phyloP scores from a whole-genome alignment of 441 rosid genomes.

The Populus hybrid region DNA sequence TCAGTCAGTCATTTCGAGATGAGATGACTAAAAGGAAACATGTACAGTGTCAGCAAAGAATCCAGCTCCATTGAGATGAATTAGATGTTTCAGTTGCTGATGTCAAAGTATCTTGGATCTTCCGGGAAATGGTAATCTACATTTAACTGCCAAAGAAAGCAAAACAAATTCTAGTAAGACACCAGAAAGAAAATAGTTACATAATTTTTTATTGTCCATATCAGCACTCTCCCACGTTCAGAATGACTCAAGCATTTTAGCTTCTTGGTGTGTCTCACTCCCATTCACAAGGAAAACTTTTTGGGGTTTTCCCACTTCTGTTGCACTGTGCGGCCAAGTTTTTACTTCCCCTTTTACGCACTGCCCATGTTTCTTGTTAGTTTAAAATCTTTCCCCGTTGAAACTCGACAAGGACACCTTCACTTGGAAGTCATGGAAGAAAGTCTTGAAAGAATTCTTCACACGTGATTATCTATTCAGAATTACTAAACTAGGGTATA shows the following conservation, averaged over 20 bases:
- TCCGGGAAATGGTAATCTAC: slow-evolving; percentile 92
- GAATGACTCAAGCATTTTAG: not conserved
- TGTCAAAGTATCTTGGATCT: slow-evolving; percentile 84
- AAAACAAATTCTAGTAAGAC: not conserved
- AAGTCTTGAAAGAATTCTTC: not conserved
- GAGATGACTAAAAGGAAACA: slow-evolving; percentile 20
- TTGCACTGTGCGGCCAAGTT: not conserved
- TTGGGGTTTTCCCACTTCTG: not conserved
- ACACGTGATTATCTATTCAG: not conserved
- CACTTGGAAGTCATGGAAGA: not conserved
- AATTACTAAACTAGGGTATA: not conserved
- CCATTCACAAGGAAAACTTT: not conserved
- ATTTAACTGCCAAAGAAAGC: slow-evolving; percentile 59
- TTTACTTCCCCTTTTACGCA: not conserved
- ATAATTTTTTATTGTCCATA: not conserved
- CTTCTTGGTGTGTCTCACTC: not conserved
- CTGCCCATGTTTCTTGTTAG: not conserved
- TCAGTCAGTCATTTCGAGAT: slow-evolving; percentile 29
- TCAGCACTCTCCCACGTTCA: not conserved
- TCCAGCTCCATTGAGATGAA: slow-evolving; percentile 13
- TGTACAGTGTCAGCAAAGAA: slow-evolving; percentile 33
- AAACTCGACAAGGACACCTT: not conserved
- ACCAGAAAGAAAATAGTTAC: not conserved
- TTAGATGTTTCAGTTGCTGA: slow-evolving; percentile 46
- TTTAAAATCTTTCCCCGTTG: not conserved